phyloP scores from a whole-genome alignment of 2,329 filamentous ascomycete species.

The Aspergillus oerlinghausenensis region DNA sequence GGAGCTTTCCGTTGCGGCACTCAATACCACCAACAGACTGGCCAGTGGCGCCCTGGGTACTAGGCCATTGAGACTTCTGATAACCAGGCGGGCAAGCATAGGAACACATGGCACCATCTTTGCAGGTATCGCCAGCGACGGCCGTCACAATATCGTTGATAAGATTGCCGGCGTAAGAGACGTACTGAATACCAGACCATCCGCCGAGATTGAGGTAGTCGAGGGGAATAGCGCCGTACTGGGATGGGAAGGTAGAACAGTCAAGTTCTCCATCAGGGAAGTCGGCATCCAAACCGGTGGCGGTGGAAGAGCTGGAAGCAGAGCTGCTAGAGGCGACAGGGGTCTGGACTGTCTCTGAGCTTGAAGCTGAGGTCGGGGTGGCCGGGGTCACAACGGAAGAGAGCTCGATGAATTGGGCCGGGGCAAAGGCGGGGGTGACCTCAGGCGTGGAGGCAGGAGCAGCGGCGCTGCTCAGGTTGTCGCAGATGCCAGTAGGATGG shows the following conservation, averaged over 20 bases:
- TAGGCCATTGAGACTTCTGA: conserved; percentile 87
- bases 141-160: conserved; percentile 65
- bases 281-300: conserved; percentile 55
- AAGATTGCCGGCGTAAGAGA: conserved; percentile 47
- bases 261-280: conserved; percentile 72
- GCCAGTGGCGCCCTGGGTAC: conserved; percentile 68
- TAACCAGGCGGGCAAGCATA: conserved; percentile 91
- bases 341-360: conserved; percentile 3
- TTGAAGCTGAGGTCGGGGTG: conserved; percentile 20
- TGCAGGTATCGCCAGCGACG: conserved; percentile 58
- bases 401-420: conserved; percentile 50
- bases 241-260: conserved; percentile 70
- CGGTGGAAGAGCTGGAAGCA: conserved; percentile 22
- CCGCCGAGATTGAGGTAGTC: conserved; percentile 66
- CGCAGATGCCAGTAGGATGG: conserved; percentile 53
- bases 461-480: conserved; percentile 23
- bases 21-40: conserved; percentile 85
- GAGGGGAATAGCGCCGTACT: conserved; percentile 72
- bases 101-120: conserved; percentile 69
- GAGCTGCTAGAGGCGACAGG: conserved; percentile 23
- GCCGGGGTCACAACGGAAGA: conserved; percentile 36
- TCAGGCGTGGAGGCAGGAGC: conserved; percentile 31
- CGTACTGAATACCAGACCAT: conserved; percentile 74
- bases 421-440: conserved; percentile 28
- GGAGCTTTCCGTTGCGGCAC: conserved; percentile 69